Percentiles rank a stretch among this genome's conserved stretches.
Conservation (phyloP, 1,284 basidiomycete species). For the Trichosporon asahii region DNA sequence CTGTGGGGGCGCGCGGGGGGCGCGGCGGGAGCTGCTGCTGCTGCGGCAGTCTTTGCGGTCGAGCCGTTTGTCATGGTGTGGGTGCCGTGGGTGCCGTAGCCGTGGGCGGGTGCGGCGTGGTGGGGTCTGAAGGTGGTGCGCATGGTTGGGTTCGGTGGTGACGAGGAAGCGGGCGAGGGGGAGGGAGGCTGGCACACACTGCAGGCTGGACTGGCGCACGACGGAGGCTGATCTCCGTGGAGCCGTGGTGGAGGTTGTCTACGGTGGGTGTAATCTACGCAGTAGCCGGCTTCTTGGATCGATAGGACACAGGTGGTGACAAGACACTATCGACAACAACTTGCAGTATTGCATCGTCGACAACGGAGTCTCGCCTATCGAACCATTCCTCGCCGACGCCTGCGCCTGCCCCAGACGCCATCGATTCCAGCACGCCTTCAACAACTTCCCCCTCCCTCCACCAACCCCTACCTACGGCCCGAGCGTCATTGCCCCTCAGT, state of each 20-base stretch:
- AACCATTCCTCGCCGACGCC: background rate
- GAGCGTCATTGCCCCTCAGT: background rate
- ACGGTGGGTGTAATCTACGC: background rate
- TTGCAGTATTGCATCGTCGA: background rate
- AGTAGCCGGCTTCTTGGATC: background rate
- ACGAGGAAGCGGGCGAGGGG: background rate
- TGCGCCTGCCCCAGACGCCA: background rate
- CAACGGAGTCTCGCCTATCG: background rate
- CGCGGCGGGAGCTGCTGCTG: slow-evolving; percentile 36
- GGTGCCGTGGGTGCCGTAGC: background rate
- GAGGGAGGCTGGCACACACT: background rate
- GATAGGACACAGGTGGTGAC: background rate
- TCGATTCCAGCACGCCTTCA: background rate
- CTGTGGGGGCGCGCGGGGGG: slow-evolving; percentile 49
- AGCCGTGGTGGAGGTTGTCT: background rate
- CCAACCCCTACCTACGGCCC: background rate
- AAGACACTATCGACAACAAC: background rate
- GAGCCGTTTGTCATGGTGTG: slow-evolving; percentile 15
- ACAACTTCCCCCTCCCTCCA: no score
- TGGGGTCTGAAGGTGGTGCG: slow-evolving; percentile 1
- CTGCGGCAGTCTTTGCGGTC: slow-evolving; percentile 21
- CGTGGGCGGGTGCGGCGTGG: background rate
- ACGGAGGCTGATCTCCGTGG: slow-evolving; percentile 11
- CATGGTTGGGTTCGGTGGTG: slow-evolving; percentile 1
- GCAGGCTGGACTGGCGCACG: background rate